phyloP scores from a whole-genome alignment of 108 stramenopile species.

The Epipyxis sp. region DNA sequence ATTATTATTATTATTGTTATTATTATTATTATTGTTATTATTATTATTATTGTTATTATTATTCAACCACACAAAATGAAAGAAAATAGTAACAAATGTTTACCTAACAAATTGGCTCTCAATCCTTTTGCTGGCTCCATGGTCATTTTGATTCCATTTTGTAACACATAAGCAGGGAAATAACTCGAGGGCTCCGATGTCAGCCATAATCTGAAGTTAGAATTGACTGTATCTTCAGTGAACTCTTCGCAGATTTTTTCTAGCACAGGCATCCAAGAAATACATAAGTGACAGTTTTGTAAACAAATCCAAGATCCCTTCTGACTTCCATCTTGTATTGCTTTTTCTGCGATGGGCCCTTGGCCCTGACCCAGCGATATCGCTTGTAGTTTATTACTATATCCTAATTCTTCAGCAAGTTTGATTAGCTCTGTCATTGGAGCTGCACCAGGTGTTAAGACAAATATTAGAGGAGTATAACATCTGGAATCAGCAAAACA shows the following conservation, averaged over 20 bases:
- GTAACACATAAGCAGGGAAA: constrained; percentile 64
- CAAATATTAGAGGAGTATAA: constrained; percentile 59
- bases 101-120: constrained; percentile 60
- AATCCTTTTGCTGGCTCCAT: constrained; percentile 67
- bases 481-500: constrained; percentile 55
- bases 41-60: too few relatives aligned
- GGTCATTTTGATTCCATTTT: constrained; percentile 59
- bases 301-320: constrained; percentile 63
- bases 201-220: constrained; percentile 63
- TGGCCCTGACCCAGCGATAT: constrained; percentile 62
- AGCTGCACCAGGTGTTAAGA: constrained; percentile 61
- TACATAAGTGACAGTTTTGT: constrained; percentile 62
- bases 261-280: constrained; percentile 63
- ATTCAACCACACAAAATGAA: too few relatives aligned
- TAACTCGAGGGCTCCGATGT: constrained; percentile 58
- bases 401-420: constrained; percentile 57
- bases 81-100: constrained; percentile 45
- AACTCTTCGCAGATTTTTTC: constrained; percentile 63
- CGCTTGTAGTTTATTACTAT: constrained; percentile 38
- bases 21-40: too few relatives aligned
- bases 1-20: too few relatives aligned
- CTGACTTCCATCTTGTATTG: constrained; percentile 52
- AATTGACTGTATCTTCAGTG: constrained; percentile 48
- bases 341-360: constrained; percentile 54
- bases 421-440: constrained; percentile 60